Percentiles rank a stretch among this genome's conserved stretches.
These are phyloP conservation scores for Phoma sp. DNA, from an alignment of 2,329 filamentous ascomycete species.

Conservation along the genomic window DNA sequence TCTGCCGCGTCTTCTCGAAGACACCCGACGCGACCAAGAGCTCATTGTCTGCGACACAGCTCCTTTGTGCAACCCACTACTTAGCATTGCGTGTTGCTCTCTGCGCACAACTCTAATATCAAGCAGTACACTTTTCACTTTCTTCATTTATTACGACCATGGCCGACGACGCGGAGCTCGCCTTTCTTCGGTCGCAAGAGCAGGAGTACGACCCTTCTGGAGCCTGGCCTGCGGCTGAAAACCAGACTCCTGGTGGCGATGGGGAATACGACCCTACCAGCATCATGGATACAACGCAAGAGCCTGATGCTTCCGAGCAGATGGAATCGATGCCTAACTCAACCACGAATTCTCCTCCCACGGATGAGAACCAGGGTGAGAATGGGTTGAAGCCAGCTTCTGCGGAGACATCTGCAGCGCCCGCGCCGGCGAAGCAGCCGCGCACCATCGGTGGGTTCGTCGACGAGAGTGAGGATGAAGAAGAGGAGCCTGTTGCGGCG, in stretches of 20 bases:
- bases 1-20: slow-evolving; percentile 16
- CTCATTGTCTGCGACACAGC: slow-evolving; percentile 24
- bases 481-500: slow-evolving; percentile 56
- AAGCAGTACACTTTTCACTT: slow-evolving; percentile 4
- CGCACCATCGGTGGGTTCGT: slow-evolving; percentile 67
- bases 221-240: slow-evolving; percentile 45
- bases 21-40: slow-evolving; percentile 33
- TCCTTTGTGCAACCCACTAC: slow-evolving; percentile 18
- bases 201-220: slow-evolving; percentile 49
- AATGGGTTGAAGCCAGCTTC: slow-evolving; percentile 31
- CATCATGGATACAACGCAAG: slow-evolving; percentile 21
- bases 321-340: slow-evolving; percentile 23
- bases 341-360: slow-evolving; percentile 34
- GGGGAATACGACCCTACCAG: slow-evolving; percentile 49
- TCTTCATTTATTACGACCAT: slow-evolving; percentile 39
- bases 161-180: slow-evolving; percentile 61
- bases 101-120: slow-evolving; percentile 18
- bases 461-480: slow-evolving; percentile 67
- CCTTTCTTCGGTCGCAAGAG: slow-evolving; percentile 59
- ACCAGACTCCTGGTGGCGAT: slow-evolving; percentile 52
- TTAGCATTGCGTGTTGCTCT: slow-evolving; percentile 14
- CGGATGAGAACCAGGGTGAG: slow-evolving; percentile 27
- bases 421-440: slow-evolving; percentile 50
- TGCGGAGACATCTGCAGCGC: slow-evolving; percentile 36
- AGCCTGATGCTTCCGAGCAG: slow-evolving; percentile 26